Base-by-base conservation (phyloP, 2,329 filamentous ascomycete genomes). In the Fragosphaeria purpurea region DNA sequence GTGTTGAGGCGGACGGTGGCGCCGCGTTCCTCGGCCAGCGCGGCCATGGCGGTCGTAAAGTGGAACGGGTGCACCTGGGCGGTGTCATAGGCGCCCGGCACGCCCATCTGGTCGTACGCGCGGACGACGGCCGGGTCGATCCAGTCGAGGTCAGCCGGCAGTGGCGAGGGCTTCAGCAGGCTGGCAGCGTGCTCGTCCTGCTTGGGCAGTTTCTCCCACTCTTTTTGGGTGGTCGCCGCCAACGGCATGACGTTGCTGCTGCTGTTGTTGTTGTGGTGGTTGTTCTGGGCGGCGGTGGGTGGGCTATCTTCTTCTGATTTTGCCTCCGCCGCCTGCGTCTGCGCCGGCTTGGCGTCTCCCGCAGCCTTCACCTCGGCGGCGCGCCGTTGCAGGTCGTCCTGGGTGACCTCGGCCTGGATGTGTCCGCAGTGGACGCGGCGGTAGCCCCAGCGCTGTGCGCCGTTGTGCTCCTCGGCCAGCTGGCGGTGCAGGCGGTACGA, bases 41-140 rank as follows among this genome's bases (percentile, higher is more conserved):
- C 72, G 5, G 86, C 87, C 66, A 97, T 94, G 12, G 82, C 75
- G 0, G 80, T 91, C 0, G 93, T 97, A 63, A 98, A 97, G 43
- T 88, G 82, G 55, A 84, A 86, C 0, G 93, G 93, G 61, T 98
- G 91, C 3, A 97, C 91, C 67, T 98, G 93, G 0, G 93, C 87
- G 1, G 93, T 97, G 54, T 88, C 86, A 1, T 76, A 77, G 1
- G 82, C 79, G 3, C 80, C 83, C 2, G 71, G 70, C 1, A 62
- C 57, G 31, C 88, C 88, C 88, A 97, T 96, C 62, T 85, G 81
- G 37, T 87, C 80, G 67, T 95, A 97, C 22, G 74, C 73, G 48
- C 71, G 70, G 30, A 95, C 69, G 2, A 82, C 70, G 5, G 83
- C 79, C 1, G 76, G 69, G 48, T 86, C 79, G 41, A 97, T 74